Base-by-base conservation (phyloP, 352 stramenopile species). In the Pythium biforme region DNA sequence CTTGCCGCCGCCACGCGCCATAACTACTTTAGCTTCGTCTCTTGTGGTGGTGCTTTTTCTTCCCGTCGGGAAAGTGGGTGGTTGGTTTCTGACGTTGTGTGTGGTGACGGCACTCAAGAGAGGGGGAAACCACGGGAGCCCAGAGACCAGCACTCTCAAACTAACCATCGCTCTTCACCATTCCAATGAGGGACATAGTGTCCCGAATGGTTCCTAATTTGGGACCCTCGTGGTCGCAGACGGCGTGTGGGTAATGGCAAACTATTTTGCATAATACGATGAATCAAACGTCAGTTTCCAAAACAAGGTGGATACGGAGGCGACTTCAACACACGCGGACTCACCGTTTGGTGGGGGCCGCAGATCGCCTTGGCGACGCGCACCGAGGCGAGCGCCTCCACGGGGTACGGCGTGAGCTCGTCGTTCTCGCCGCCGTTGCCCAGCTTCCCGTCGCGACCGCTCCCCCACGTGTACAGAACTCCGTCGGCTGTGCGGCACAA, bases 401-500 rank as follows among this genome's bases (percentile, higher is more conserved):
- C 70, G 5, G 66, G 58, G 22, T 81, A 61, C 5, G 81, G 83
- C 7, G 62, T 60, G 31, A 75, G 54, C 69, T 92, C 83, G 40
- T 89, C 81, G 1, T 90, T 70, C 22, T 74, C 70, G 11, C 66
- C 73, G 15, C 78, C 76, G 15, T 87, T 89, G 25, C 85, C 85
- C 8, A 94, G 75, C 53, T 89, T 89, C 34, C 85, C 83, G 37
- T 90, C 58, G 17, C 75, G 72, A 0, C 81, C 83, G 33, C 70
- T 77, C 37, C 84, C 84, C 84, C 84, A 94, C 48, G 76, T 88
- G 41, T 81, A 92, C 39, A 94, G 50, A 27, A 69, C 64, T 4
- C 84, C 84, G 25, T 90, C 79, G 31, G 60, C 81, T 90, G 14
- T 34, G 31, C 5, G 27, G 10, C 17, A 37, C 2, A 20, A 37